Base-by-base conservation (phyloP, 495 filamentous ascomycete genomes). In the Pyrenopolyporus hunteri region DNA sequence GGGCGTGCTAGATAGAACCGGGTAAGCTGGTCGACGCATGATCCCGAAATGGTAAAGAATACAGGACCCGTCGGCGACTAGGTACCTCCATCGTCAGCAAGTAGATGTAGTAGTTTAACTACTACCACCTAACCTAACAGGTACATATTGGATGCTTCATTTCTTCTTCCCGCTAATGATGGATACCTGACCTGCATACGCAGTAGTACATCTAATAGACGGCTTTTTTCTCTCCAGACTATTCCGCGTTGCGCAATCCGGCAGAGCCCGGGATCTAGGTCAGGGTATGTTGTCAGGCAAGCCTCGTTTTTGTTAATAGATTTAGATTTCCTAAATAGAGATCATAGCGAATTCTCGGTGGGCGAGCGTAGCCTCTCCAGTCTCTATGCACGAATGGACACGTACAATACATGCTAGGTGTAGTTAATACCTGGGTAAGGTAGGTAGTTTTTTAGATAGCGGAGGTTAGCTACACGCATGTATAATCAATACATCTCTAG, bases 1-100 rank as follows among this genome's bases (percentile, higher is more conserved):
- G 57, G 57, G 57, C 33, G 47, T 57, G 57, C 63, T 61, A 66
- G 57, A 60, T 49, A 60, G 63, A 66, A 66, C 63, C 63, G 63
- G 63, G 63, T 66, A 66, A 66, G 63, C 45, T 46, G 60, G 46
- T 44, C 32, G 54, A 57, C 51, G 63, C 63, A 60, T 36, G 57
- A 48, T 66, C 63, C 63, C 57, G 63, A 66, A 66, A 61, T 32
- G 63, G 63, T 19, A 66, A 61, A 57, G 42, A 32, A 39, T 46
- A 60, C 37, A 37, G 62, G 32, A 44, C 35, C 62, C 31, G 32
- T 56, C 56, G 56, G 56, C 62, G 56, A 61, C 62, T 39, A 51
- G 57, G 63, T 65, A 60, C 51, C 42, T 50, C 13, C 35, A 17
- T 43, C 52, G 26, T 11, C 39, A 44, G 36, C 36, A 66, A 29